Percentiles rank a stretch among this genome's conserved stretches.
Conservation (phyloP, 108 stramenopile genomes). For the Nitzschia sp. region DNA sequence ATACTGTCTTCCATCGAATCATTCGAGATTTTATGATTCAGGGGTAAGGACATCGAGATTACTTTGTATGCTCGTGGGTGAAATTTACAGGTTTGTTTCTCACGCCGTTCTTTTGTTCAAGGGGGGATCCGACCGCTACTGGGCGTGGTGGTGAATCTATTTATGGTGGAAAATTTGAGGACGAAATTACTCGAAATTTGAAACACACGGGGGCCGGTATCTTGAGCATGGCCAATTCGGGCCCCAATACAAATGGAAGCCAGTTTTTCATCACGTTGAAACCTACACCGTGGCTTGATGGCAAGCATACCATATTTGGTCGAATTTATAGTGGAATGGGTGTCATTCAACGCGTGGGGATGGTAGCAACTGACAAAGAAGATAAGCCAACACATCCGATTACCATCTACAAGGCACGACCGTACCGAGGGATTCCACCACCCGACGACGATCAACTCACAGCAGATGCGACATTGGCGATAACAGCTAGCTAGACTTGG, state of each 20-base stretch:
- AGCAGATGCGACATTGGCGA: slow-evolving; percentile 5
- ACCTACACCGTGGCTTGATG: slow-evolving; percentile 87
- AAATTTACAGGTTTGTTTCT: too few relatives aligned
- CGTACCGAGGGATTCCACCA: slow-evolving; percentile 60
- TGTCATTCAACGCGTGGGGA: slow-evolving; percentile 90
- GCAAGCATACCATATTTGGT: slow-evolving; percentile 95
- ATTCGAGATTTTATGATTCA: slow-evolving; percentile 97
- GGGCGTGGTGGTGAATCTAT: slow-evolving; percentile 74
- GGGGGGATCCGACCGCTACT: slow-evolving; percentile 90
- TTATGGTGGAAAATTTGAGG: slow-evolving; percentile 91
- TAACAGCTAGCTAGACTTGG: slow-evolving; percentile 21
- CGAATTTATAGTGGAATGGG: slow-evolving; percentile 89
- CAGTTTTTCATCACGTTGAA: slow-evolving; percentile 96
- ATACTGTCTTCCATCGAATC: slow-evolving; percentile 92
- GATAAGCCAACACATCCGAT: slow-evolving; percentile 83
- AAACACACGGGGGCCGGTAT: slow-evolving; percentile 90
- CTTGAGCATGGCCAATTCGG: slow-evolving; percentile 93
- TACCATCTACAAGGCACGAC: slow-evolving; percentile 56
- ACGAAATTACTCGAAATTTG: slow-evolving; percentile 88
- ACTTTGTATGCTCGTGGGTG: too few relatives aligned
- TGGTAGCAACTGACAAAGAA: slow-evolving; percentile 85
- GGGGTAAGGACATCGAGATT: too few relatives aligned
- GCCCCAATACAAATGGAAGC: slow-evolving; percentile 91
- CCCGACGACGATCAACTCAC: slow-evolving; percentile 12
- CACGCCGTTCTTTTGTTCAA: too few relatives aligned